Evolutionary conservation across 805 yeast species (phyloP).

Genomic region (Ogataea methanolica): DNA sequence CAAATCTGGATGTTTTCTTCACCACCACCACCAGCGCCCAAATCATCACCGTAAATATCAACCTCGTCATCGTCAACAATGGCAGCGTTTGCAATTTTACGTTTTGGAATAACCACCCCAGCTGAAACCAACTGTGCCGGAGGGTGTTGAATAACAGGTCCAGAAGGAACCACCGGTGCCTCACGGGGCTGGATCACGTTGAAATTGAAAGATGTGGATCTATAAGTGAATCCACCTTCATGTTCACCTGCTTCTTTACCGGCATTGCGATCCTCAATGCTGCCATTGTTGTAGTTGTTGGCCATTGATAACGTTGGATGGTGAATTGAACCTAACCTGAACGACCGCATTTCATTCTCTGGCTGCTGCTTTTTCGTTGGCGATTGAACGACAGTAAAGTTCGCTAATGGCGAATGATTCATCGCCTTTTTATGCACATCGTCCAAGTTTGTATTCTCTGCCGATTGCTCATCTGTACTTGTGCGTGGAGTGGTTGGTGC

Average conservation of each 20-base stretch:
- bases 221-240: not conserved
- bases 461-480: not conserved
- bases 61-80: not conserved
- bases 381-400: slow-evolving; percentile 14
- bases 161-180: not conserved
- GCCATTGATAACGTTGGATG: too few species aligned
- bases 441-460: not conserved
- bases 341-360: slow-evolving; percentile 7
- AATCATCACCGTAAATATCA: slow-evolving; percentile 19
- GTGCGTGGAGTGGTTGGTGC: not conserved
- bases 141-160: not conserved
- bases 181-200: slow-evolving; percentile 3
- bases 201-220: slow-evolving; percentile 10
- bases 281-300: not conserved
- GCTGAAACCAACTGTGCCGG: not conserved
- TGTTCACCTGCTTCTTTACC: not conserved
- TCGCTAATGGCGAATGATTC: slow-evolving; percentile 13
- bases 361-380: not conserved
- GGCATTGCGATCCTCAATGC: not conserved
- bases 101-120: not conserved
- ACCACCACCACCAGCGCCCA: slow-evolving; percentile 8
- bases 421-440: not conserved
- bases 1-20: slow-evolving; percentile 17
- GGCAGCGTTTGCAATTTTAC: not conserved
- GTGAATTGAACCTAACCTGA: slow-evolving; percentile 4